phyloP scores from a whole-genome alignment of 306 rosid species.

The Lathyrus oleraceus region DNA sequence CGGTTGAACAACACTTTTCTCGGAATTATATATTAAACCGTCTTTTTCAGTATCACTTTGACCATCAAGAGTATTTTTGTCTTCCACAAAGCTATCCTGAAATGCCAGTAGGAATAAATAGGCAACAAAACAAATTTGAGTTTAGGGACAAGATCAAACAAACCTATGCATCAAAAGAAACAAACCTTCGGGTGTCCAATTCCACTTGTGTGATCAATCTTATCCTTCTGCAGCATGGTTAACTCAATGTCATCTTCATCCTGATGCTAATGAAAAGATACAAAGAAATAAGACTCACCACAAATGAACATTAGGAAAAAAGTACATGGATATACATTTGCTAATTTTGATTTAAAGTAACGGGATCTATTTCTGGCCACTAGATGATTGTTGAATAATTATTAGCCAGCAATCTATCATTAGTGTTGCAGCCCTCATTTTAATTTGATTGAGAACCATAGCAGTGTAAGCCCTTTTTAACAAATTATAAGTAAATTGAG shows the following conservation, averaged over 20 bases:
- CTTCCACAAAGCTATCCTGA: conserved; percentile 60
- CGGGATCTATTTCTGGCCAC: not conserved
- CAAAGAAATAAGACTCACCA: conserved; percentile 27
- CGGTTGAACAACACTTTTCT: conserved; percentile 46
- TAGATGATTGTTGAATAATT: conserved; percentile 20
- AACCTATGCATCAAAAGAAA: conserved; percentile 30
- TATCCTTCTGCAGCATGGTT: conserved; percentile 47
- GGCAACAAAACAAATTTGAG: conserved; percentile 21
- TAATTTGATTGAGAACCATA: conserved; percentile 9
- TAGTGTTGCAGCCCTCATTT: conserved; percentile 1
- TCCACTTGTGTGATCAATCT: conserved; percentile 2
- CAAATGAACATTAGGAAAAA: not conserved
- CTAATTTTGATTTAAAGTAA: conserved; percentile 8
- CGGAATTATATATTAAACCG: conserved; percentile 39
- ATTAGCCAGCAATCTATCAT: conserved; percentile 9
- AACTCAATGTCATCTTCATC: conserved; percentile 52
- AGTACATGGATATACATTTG: not conserved
- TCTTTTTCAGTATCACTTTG: conserved; percentile 28
- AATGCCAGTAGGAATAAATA: conserved; percentile 43
- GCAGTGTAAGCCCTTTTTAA: conserved; percentile 5
- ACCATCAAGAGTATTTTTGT: conserved; percentile 49
- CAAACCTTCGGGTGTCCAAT: conserved; percentile 51
- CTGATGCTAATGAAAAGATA: conserved; percentile 48
- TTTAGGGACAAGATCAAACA: conserved; percentile 21
- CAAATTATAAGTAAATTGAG: not conserved